These are phyloP conservation scores for Murraya koenigii DNA, from an alignment of 345 rosid genomes.

Conservation along the genomic window DNA sequence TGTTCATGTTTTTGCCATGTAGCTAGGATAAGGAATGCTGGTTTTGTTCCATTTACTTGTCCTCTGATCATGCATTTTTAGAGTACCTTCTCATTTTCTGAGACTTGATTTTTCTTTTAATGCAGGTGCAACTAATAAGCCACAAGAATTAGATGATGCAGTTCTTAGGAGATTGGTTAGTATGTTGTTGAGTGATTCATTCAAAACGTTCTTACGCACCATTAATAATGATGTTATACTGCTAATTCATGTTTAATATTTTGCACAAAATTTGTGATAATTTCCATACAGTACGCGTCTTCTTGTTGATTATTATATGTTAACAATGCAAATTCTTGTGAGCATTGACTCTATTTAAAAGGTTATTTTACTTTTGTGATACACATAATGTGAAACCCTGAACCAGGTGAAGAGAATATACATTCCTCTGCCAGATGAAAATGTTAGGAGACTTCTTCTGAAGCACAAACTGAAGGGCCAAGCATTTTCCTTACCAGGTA, in stretches of 20 bases:
- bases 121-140: constrained; percentile 98
- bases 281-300: neutral
- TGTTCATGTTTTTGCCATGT: neutral
- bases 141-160: constrained; percentile 96
- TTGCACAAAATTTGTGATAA: neutral
- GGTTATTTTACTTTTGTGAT: constrained; percentile 6
- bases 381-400: constrained; percentile 10
- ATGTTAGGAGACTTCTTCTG: constrained; percentile 69
- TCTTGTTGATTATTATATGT: neutral
- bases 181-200: constrained; percentile 4
- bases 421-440: constrained; percentile 79
- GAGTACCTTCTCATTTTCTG: neutral
- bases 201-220: neutral
- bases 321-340: neutral
- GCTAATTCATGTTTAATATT: neutral
- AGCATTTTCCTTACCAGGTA: constrained; percentile 76
- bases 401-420: constrained; percentile 92
- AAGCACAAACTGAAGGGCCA: constrained; percentile 73
- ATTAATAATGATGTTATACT: neutral
- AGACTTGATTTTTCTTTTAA: constrained; percentile 11
- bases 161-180: constrained; percentile 91
- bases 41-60: neutral
- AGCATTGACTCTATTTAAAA: constrained; percentile 1
- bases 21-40: neutral
- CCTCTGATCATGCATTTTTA: neutral